A percentile compares a stretch with the other conserved stretches of the same genome.
Evolutionary conservation across 2,329 filamentous ascomycete species (phyloP).

Genomic region (Rutstroemia sp.): DNA sequence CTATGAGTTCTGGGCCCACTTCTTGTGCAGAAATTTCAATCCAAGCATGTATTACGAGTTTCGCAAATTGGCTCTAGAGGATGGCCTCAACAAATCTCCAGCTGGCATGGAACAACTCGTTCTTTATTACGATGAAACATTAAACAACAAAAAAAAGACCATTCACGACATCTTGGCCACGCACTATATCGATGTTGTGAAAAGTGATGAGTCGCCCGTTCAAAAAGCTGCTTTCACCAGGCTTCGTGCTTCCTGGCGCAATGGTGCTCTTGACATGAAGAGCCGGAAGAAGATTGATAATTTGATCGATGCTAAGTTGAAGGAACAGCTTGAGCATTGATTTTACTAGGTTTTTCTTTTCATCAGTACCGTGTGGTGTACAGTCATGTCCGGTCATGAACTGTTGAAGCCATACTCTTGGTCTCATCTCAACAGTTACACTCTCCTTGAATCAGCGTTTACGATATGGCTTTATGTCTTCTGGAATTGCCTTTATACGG

Average conservation of each 20-base stretch:
- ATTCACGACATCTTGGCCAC: constrained; percentile 45
- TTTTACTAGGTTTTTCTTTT: not conserved
- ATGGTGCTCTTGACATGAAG: constrained; percentile 45
- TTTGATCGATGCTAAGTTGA: constrained; percentile 43
- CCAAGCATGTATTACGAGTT: constrained; percentile 70
- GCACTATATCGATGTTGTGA: constrained; percentile 48
- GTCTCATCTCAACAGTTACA: not conserved
- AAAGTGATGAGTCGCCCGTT: constrained; percentile 35
- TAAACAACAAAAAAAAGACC: constrained; percentile 39
- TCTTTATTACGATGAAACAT: constrained; percentile 55
- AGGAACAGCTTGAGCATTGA: constrained; percentile 41
- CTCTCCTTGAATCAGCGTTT: not conserved
- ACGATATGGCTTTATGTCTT: not conserved
- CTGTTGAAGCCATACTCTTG: not conserved
- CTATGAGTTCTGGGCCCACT: constrained; percentile 70
- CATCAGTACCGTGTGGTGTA: constrained; percentile 2
- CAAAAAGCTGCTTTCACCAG: constrained; percentile 41
- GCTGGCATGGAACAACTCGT: constrained; percentile 56
- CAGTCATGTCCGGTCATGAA: constrained; percentile 5
- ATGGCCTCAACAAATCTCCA: constrained; percentile 45
- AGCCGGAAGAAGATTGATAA: constrained; percentile 49
- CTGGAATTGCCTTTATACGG: constrained; percentile 1
- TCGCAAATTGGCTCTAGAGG: constrained; percentile 57
- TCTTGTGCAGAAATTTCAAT: constrained; percentile 68
- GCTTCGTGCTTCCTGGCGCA: constrained; percentile 44